Evolutionary conservation across 1,284 basidiomycete genomes (phyloP), one percentile per base, ranked within the genome.

Genomic region (Fomes fomentarius): DNA sequence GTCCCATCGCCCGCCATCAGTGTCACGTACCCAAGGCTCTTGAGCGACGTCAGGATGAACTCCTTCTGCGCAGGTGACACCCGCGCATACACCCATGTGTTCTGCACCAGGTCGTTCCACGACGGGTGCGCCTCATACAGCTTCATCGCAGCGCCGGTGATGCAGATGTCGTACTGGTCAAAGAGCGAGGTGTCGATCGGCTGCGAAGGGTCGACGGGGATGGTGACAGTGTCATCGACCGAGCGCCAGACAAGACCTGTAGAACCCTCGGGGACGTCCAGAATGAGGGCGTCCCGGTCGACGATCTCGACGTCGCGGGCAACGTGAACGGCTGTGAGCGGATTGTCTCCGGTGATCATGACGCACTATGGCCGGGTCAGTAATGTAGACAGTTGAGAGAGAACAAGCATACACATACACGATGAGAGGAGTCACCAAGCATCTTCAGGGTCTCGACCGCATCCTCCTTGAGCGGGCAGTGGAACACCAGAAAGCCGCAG

Each of bases 271-370:
- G 84, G 87, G 50, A 94, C 68, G 69, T 98, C 96, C 22, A 98
- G 77, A 58, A 98, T 96, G 47, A 97, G 82, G 2, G 88, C 92
- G 10, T 96, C 93, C 30, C 94, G 86, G 68, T 98, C 95, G 11
- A 98, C 89, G 62, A 98, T 98, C 66, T 98, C 95, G 8, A 98
- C 96, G 66, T 96, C 93, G 30, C 83, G 83, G 19, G 96, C 95
- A 39, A 98, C 94, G 69, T 98, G 95, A 1, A 92, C 87, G 15
- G 95, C 95, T 0, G 96, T 98, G 52, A 98, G 76, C 14, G 95
- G 96, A 71, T 98, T 98, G 72, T 98, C 95, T 40, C 95, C 95
- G 42, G 95, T 98, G 61, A 98, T 98, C 95, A 98, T 98, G 58
- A 98, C 81, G 69, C 96, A 97, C 93, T 91, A 45, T 3, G 54